A percentile compares a stretch with the other conserved stretches of the same genome.
Conservation (phyloP, 495 filamentous ascomycete genomes). For the Xylaria acuta region DNA sequence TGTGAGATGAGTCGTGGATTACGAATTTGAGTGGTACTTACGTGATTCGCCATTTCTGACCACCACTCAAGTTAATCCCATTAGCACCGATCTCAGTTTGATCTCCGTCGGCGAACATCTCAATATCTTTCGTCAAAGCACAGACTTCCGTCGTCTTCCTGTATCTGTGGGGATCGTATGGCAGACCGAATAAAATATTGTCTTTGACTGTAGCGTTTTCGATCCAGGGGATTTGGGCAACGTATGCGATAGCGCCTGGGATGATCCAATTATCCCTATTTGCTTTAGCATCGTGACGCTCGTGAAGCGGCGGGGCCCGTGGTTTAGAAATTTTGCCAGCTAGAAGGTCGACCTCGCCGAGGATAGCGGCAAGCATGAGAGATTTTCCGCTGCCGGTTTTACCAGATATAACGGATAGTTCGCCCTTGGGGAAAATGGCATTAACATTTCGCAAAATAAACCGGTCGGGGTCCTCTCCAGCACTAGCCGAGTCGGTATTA, state of each 20-base stretch:
- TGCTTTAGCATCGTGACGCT: constrained; percentile 63
- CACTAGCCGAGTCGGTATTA: constrained; percentile 47
- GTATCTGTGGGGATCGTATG: constrained; percentile 69
- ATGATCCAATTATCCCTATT: constrained; percentile 74
- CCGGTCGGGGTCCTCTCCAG: constrained; percentile 57
- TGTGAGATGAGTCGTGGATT: neutral
- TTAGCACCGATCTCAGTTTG: constrained; percentile 81
- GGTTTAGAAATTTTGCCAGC: constrained; percentile 60
- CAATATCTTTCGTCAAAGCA: constrained; percentile 74
- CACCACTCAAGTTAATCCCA: constrained; percentile 83
- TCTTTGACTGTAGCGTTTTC: constrained; percentile 79
- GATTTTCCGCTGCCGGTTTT: constrained; percentile 74
- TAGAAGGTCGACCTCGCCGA: constrained; percentile 69
- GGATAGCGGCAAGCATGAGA: constrained; percentile 66
- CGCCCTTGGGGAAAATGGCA: constrained; percentile 67
- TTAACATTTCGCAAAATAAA: constrained; percentile 69
- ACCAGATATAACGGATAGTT: constrained; percentile 74
- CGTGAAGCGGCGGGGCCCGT: constrained; percentile 45
- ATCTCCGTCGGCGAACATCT: constrained; percentile 76
- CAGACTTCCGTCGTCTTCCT: constrained; percentile 69
- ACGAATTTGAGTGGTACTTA: constrained; percentile 28
- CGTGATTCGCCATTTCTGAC: constrained; percentile 82
- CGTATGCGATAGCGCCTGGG: constrained; percentile 71
- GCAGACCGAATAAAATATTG: constrained; percentile 78
- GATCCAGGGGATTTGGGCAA: constrained; percentile 86